Evolutionary conservation across 2,329 filamentous ascomycete species (phyloP).

Genomic region (Elsinoe arachidis): DNA sequence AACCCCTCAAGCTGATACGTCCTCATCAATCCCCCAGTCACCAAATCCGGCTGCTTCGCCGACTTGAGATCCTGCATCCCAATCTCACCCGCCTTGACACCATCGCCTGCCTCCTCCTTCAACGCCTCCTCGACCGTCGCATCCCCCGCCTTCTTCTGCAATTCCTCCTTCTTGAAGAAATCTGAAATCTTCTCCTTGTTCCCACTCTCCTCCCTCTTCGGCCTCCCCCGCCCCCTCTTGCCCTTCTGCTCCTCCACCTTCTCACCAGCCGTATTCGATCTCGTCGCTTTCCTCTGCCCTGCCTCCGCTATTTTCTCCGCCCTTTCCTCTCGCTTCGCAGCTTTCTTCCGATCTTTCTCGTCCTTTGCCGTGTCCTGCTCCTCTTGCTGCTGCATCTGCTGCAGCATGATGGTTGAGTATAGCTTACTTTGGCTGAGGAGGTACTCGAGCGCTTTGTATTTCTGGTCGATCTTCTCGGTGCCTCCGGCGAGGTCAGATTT

Average conservation of each 20-base stretch:
- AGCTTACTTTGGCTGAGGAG: constrained; percentile 46
- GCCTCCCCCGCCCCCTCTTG: constrained; percentile 25
- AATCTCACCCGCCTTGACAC: constrained; percentile 51
- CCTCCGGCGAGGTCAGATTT: constrained; percentile 40
- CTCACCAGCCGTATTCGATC: constrained; percentile 24
- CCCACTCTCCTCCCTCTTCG: constrained; percentile 26
- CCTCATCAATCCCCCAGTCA: constrained; percentile 83
- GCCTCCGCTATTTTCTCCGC: constrained; percentile 39
- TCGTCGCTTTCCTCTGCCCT: constrained; percentile 39
- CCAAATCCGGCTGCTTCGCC: constrained; percentile 74
- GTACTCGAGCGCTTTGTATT: constrained; percentile 45
- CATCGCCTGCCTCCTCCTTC: constrained; percentile 50
- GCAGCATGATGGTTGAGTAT: constrained; percentile 44
- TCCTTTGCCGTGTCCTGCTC: constrained; percentile 39
- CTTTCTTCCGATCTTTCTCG: constrained; percentile 36
- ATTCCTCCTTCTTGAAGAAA: constrained; percentile 53
- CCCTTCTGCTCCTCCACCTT: constrained; percentile 14
- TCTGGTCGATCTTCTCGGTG: constrained; percentile 37
- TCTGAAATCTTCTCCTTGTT: constrained; percentile 43
- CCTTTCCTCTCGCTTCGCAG: constrained; percentile 38
- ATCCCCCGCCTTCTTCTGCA: constrained; percentile 45
- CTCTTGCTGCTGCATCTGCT: constrained; percentile 45
- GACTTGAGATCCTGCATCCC: constrained; percentile 64
- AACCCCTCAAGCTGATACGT: constrained; percentile 90
- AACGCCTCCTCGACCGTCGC: constrained; percentile 49